phyloP scores from a whole-genome alignment of 1,284 basidiomycete genomes.

The Paramarasmius palmivorus region DNA sequence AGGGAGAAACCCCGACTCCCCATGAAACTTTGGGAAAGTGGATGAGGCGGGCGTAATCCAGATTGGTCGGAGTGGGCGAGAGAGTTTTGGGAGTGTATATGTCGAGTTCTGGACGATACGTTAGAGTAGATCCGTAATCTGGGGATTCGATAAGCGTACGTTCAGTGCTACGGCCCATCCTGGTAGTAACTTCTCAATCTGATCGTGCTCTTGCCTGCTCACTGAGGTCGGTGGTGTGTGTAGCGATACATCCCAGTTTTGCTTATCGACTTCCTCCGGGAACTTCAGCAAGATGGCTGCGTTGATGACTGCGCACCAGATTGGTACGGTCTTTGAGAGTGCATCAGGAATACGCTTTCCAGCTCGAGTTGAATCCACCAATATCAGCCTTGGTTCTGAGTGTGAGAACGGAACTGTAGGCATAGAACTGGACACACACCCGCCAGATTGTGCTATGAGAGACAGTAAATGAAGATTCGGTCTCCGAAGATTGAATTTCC shows the following conservation, averaged over 20 bases:
- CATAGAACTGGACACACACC: conserved; percentile 43
- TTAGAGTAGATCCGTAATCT: not conserved
- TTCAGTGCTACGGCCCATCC: conserved; percentile 65
- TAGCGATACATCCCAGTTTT: conserved; percentile 52
- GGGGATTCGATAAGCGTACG: conserved; percentile 32
- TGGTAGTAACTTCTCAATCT: conserved; percentile 67
- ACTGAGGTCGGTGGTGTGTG: conserved; percentile 69
- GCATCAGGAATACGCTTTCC: conserved; percentile 97
- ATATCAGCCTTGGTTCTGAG: conserved; percentile 56
- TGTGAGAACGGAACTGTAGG: not conserved
- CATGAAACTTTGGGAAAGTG: conserved; percentile 38
- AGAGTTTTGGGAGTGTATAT: conserved; percentile 48
- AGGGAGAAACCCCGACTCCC: conserved; percentile 49
- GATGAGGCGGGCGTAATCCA: conserved; percentile 66
- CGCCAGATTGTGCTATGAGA: conserved; percentile 53
- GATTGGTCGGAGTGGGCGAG: conserved; percentile 59
- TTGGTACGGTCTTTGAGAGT: conserved; percentile 91
- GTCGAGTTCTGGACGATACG: conserved; percentile 44
- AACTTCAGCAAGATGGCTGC: conserved; percentile 51
- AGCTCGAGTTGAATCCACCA: conserved; percentile 92
- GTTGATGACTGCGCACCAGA: conserved; percentile 95
- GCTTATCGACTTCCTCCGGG: conserved; percentile 22
- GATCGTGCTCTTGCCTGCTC: conserved; percentile 70
- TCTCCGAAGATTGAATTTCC: conserved; percentile 85
- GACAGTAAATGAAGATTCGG: conserved; percentile 84